Evolutionary conservation across 2,329 filamentous ascomycete species (phyloP), one percentile per base, ranked within the genome.

Genomic region (Coniochaeta hoffmannii): DNA sequence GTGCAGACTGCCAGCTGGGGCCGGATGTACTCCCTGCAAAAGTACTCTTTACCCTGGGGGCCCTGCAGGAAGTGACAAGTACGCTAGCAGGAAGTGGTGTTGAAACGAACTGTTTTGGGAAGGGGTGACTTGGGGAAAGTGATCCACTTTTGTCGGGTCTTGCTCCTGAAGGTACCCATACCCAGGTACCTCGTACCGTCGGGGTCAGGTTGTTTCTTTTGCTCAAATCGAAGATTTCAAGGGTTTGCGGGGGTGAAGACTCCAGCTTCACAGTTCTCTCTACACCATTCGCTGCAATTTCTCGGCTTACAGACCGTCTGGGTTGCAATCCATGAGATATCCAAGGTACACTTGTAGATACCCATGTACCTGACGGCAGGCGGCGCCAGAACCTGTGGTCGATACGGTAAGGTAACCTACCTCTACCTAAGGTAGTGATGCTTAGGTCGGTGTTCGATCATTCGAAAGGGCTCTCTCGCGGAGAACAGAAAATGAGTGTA

Each of bases 61-160:
- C 10, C n/a, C 19, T 41, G 41, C 41, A 28, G 19, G 22, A 46
- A 41, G 41, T 7, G 24, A 46, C 41, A 4, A 14, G 22, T n/a
- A 11, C 12, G n/a, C 22, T 12, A 46, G 24, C 41, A 26, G 41
- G 11, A 24, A 28, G 22, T 26, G 11, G 41, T 46, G 41, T 46
- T 46, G 41, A 46, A 46, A 46, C 41, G 41, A 46, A 46, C 41
- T 46, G 41, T 46, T 46, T n/a, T 41, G 36, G 41, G 41, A 46
- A 46, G 41, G 41, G 41, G 41, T 46, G 41, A 46, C 19, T 12
- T 4, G 41, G 41, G 41, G 24, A 3, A 14, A n/a, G 17, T n/a
- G 41, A 24, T 22, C 41, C 41, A 46, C 41, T 15, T 28, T n/a
- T n/a, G n/a, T n/a, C n/a, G 19, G 9, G 11, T 46, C 22, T 9